phyloP scores from a whole-genome alignment of 1,139 yeast species.

The Zhuliangozyma parablackwelliae region DNA sequence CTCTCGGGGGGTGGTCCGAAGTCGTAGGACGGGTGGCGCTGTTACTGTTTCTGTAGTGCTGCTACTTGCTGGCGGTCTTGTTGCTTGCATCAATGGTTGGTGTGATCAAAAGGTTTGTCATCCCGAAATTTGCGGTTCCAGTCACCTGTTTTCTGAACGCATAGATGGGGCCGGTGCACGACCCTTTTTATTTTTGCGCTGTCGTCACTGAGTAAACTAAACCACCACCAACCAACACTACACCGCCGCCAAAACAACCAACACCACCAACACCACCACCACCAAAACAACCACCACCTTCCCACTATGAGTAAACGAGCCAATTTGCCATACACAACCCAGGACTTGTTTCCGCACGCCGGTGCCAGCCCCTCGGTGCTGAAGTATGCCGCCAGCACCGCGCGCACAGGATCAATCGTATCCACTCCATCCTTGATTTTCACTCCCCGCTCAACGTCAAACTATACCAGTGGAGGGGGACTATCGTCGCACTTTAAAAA shows the following conservation, averaged over 20 bases:
- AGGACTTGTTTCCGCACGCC: conserved; percentile 33
- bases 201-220: too few species aligned
- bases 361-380: conserved; percentile 12
- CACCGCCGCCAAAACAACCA: background rate
- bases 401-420: conserved; percentile 18
- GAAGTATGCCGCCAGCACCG: conserved; percentile 12
- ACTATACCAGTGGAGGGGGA: background rate
- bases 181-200: too few species aligned
- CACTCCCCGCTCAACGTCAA: conserved; percentile 9
- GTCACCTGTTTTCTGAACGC: too few species aligned
- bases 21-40: conserved; percentile 8
- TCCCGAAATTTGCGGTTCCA: too few species aligned
- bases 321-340: conserved; percentile 36
- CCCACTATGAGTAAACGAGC: conserved; percentile 23
- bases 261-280: too few species aligned
- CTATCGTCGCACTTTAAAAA: conserved; percentile 10
- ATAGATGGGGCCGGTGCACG: too few species aligned
- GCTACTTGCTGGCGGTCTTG: background rate
- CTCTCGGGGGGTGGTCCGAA: conserved; percentile 9
- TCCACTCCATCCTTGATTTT: conserved; percentile 16
- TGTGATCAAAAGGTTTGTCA: too few species aligned
- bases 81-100: background rate
- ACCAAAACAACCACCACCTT: background rate
- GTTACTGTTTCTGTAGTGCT: conserved; percentile 2
- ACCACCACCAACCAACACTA: background rate